phyloP scores from a whole-genome alignment of 2,329 filamentous ascomycete genomes.

The Cordyceps cicadae region DNA sequence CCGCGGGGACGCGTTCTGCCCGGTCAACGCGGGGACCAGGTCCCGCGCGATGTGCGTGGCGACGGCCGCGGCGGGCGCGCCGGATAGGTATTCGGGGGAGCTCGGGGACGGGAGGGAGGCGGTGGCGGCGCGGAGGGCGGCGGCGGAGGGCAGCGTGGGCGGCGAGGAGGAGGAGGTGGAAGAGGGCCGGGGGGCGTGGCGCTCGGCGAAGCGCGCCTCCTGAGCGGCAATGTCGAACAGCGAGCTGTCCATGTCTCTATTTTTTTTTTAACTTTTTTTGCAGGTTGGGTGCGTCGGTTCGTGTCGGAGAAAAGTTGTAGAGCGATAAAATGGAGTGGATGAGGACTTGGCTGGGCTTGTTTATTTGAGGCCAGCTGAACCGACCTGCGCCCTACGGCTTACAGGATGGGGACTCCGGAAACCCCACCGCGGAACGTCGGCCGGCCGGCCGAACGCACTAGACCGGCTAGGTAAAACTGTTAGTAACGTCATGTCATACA shows the following conservation, averaged over 20 bases:
- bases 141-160: conserved; percentile 31
- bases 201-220: conserved; percentile 17
- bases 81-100: conserved; percentile 24
- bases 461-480: background rate
- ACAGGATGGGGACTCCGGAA: background rate
- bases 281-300: too few relatives aligned
- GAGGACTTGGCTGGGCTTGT: too few relatives aligned
- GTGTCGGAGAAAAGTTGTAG: too few relatives aligned
- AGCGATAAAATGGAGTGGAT: too few relatives aligned
- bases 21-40: conserved; percentile 55
- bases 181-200: conserved; percentile 12
- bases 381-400: conserved; percentile 7
- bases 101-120: conserved; percentile 30
- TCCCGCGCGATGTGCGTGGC: conserved; percentile 35
- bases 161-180: conserved; percentile 11
- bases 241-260: background rate
- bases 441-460: background rate
- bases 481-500: background rate
- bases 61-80: conserved; percentile 21
- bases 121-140: conserved; percentile 28
- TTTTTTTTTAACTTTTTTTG: too few relatives aligned
- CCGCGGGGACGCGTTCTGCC: conserved; percentile 52
- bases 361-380: background rate
- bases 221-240: conserved; percentile 3
- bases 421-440: background rate